Percentiles rank a stretch among this genome's conserved stretches.
These are phyloP conservation scores for Aspergillus tubingensis DNA, from an alignment of 2,329 filamentous ascomycete genomes.

Conservation along the genomic window DNA sequence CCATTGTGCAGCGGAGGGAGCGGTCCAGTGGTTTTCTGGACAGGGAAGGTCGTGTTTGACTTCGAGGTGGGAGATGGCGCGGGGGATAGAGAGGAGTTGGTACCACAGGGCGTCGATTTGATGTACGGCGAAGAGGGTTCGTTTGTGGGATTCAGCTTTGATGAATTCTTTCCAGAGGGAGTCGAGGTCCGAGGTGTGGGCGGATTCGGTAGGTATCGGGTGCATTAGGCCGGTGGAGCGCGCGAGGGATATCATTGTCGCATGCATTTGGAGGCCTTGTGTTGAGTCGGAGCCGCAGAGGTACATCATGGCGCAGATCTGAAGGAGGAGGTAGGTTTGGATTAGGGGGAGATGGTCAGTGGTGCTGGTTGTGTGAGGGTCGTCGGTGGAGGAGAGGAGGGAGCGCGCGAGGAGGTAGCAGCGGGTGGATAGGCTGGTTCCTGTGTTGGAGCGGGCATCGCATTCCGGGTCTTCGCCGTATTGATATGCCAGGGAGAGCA, in stretches of 20 bases:
- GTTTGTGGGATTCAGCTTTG: constrained; percentile 43
- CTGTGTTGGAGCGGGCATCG: constrained; percentile 27
- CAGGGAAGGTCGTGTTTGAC: constrained; percentile 50
- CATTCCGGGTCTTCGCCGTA: constrained; percentile 42
- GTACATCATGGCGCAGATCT: constrained; percentile 49
- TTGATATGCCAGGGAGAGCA: constrained; percentile 44
- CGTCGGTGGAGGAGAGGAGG: constrained; percentile 26
- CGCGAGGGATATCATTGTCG: constrained; percentile 43
- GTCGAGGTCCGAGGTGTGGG: constrained; percentile 36
- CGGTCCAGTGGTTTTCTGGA: constrained; percentile 41
- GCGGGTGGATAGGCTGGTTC: constrained; percentile 30
- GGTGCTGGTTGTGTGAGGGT: constrained; percentile 7
- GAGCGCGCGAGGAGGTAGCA: constrained; percentile 38
- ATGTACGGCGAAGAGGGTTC: constrained; percentile 47
- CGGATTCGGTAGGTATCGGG: constrained; percentile 21
- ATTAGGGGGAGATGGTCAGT: constrained; percentile 32
- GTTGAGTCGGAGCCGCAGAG: constrained; percentile 41
- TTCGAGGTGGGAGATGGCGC: constrained; percentile 41
- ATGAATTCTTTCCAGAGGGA: constrained; percentile 45
- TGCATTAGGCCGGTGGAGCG: constrained; percentile 41
- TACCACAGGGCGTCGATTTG: constrained; percentile 50
- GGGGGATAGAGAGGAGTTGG: constrained; percentile 39
- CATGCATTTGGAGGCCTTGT: constrained; percentile 43
- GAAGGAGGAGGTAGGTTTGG: constrained; percentile 44
- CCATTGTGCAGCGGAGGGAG: constrained; percentile 38